Evolutionary conservation across 768 basidiomycete genomes (phyloP).

Genomic region (Leccinum obscurum): DNA sequence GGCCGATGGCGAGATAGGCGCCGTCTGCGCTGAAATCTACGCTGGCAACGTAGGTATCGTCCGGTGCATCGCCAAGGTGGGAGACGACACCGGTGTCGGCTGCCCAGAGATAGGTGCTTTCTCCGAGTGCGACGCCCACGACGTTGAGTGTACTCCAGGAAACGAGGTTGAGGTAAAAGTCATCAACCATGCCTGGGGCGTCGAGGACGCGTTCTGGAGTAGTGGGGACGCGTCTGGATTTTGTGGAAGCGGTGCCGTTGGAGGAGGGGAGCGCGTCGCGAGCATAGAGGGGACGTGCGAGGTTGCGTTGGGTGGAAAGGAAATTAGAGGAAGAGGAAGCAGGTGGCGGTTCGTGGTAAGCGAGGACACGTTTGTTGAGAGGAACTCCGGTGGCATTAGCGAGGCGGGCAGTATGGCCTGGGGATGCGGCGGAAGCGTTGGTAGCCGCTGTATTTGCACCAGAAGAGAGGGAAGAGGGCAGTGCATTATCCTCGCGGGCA

Average conservation of each 20-base stretch:
- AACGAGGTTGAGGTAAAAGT: constrained; percentile 95
- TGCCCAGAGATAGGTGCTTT: constrained; percentile 90
- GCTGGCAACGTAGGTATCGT: constrained; percentile 72
- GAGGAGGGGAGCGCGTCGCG: constrained; percentile 65
- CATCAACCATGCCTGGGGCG: constrained; percentile 90
- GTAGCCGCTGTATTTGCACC: constrained; percentile 43
- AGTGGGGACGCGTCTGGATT: constrained; percentile 80
- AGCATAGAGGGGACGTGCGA: constrained; percentile 72
- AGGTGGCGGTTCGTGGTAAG: constrained; percentile 87
- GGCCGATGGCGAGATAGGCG: constrained; percentile 77
- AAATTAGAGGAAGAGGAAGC: constrained; percentile 73
- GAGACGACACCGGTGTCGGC: constrained; percentile 87
- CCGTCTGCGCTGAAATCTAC: constrained; percentile 82
- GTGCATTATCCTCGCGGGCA: constrained; percentile 50
- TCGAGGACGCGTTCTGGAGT: constrained; percentile 93
- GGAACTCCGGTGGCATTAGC: constrained; percentile 75
- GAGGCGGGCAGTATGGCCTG: constrained; percentile 76
- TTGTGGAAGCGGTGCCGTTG: constrained; percentile 61
- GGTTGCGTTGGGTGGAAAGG: constrained; percentile 75
- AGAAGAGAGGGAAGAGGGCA: constrained; percentile 66
- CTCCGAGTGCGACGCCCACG: constrained; percentile 87
- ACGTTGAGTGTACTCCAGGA: constrained; percentile 86
- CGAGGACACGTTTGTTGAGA: constrained; percentile 78
- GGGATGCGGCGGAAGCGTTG: constrained; percentile 53
- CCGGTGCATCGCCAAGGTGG: constrained; percentile 72